A percentile compares a stretch with the other conserved stretches of the same genome.
Evolutionary conservation across 2,329 filamentous ascomycete genomes (phyloP).

Genomic region (Xylaria sp.): DNA sequence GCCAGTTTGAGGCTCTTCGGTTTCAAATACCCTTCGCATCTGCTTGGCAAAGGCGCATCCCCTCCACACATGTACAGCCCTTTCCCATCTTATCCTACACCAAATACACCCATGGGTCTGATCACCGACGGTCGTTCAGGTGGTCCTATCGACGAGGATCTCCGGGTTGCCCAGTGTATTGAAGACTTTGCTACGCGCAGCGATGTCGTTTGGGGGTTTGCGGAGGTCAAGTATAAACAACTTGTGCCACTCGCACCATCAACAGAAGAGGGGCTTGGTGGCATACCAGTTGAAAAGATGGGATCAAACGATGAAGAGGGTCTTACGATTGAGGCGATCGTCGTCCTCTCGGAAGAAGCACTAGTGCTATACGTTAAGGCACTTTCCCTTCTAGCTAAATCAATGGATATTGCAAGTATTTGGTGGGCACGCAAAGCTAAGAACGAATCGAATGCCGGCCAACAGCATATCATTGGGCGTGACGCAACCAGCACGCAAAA

Average conservation of each 20-base stretch:
- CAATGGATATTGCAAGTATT: constrained; percentile 91
- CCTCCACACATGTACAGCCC: constrained; percentile 81
- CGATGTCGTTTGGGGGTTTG: constrained; percentile 96
- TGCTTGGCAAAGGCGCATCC: constrained; percentile 72
- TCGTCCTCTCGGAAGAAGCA: constrained; percentile 91
- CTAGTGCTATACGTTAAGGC: constrained; percentile 97
- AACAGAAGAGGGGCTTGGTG: constrained; percentile 75
- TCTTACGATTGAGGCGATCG: constrained; percentile 85
- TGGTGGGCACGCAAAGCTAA: constrained; percentile 89
- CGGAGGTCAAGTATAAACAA: constrained; percentile 98
- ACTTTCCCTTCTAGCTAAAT: constrained; percentile 86
- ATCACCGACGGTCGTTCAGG: constrained; percentile 73
- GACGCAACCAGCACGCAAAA: constrained; percentile 60
- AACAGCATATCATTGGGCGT: constrained; percentile 53
- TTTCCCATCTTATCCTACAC: constrained; percentile 85
- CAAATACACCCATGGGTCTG: constrained; percentile 69
- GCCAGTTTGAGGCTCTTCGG: constrained; percentile 82
- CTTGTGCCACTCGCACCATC: constrained; percentile 90
- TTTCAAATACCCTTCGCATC: constrained; percentile 73
- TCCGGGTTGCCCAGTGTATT: constrained; percentile 79
- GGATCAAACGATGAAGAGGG: constrained; percentile 75
- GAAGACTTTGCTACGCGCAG: constrained; percentile 93
- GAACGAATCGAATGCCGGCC: constrained; percentile 64
- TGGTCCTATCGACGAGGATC: constrained; percentile 79
- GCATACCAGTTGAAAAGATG: constrained; percentile 65